Percentiles rank a stretch among this genome's conserved stretches.
These are phyloP conservation scores for Nakazawaea ambrosiae DNA, from an alignment of 805 yeast genomes.

Conservation along the genomic window DNA sequence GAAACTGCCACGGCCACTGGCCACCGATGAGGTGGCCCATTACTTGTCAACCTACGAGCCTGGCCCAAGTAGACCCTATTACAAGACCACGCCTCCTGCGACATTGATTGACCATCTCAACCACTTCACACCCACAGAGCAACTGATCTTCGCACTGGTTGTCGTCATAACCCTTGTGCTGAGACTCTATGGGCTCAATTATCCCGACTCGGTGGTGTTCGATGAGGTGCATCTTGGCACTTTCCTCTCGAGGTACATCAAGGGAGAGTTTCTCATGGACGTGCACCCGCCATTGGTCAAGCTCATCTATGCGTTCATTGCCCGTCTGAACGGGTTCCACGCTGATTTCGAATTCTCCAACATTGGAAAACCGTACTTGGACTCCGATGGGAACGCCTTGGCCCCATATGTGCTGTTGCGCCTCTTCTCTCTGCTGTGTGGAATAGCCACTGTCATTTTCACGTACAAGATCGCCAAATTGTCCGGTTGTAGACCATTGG, in stretches of 20 bases:
- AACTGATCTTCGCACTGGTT: constrained; percentile 17
- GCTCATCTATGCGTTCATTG: constrained; percentile 48
- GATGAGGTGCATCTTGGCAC: constrained; percentile 40
- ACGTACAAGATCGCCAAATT: constrained; percentile 49
- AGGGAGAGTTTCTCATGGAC: constrained; percentile 59
- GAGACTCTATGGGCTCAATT: constrained; percentile 26
- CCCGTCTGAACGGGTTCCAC: constrained; percentile 44
- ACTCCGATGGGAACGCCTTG: constrained; percentile 14
- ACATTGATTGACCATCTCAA: constrained; percentile 13
- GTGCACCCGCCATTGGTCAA: constrained; percentile 70
- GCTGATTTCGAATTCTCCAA: constrained; percentile 33
- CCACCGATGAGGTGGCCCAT: not conserved
- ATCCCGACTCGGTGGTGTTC: constrained; percentile 36
- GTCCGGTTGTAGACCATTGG: constrained; percentile 42
- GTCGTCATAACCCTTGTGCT: constrained; percentile 21
- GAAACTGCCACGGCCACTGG: no score
- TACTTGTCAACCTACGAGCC: constrained; percentile 22
- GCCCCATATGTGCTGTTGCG: constrained; percentile 52
- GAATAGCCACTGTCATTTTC: constrained; percentile 44
- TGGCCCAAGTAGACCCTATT: constrained; percentile 26
- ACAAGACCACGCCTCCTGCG: constrained; percentile 20
- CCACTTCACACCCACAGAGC: constrained; percentile 17
- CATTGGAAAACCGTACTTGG: constrained; percentile 38
- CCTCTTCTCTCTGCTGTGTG: constrained; percentile 46
- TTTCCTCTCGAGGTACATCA: constrained; percentile 36